Conservation (phyloP, 2,329 filamentous ascomycete species). For the Gaeumannomyces sp. region DNA sequence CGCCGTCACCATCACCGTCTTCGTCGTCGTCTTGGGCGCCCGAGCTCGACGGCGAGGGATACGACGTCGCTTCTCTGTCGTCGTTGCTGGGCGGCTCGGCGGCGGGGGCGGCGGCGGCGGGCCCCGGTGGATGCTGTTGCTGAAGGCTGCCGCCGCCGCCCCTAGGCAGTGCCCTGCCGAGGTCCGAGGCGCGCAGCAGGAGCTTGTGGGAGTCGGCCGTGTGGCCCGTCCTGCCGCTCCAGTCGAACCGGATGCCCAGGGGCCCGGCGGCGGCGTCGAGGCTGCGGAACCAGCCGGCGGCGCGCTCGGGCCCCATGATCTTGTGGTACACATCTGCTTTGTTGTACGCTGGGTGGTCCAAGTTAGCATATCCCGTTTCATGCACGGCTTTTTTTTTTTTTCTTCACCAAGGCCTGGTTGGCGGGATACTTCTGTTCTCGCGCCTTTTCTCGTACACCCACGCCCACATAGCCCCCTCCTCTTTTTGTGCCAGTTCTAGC, state of each 20-base stretch:
- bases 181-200: slow-evolving; percentile 30
- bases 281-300: slow-evolving; percentile 21
- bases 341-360: not conserved
- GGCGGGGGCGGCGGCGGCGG: no score
- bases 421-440: no score
- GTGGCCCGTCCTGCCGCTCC: slow-evolving; percentile 37
- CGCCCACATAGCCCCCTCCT: not conserved
- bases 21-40: not conserved
- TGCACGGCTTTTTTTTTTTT: not conserved
- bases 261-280: slow-evolving; percentile 25
- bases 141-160: not conserved
- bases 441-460: no score
- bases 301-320: slow-evolving; percentile 3
- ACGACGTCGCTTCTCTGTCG: not conserved
- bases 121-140: slow-evolving; percentile 2
- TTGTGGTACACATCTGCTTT: slow-evolving; percentile 2
- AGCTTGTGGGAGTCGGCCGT: slow-evolving; percentile 41
- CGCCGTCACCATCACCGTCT: not conserved
- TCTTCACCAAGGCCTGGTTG: not conserved
- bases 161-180: slow-evolving; percentile 19
- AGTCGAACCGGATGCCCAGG: slow-evolving; percentile 34
- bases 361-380: not conserved
- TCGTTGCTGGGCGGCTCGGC: not conserved
- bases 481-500: not conserved
- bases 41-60: slow-evolving; percentile 1